These are phyloP conservation scores for Pyrus communis DNA, from an alignment of 306 rosid genomes.

Conservation along the genomic window DNA sequence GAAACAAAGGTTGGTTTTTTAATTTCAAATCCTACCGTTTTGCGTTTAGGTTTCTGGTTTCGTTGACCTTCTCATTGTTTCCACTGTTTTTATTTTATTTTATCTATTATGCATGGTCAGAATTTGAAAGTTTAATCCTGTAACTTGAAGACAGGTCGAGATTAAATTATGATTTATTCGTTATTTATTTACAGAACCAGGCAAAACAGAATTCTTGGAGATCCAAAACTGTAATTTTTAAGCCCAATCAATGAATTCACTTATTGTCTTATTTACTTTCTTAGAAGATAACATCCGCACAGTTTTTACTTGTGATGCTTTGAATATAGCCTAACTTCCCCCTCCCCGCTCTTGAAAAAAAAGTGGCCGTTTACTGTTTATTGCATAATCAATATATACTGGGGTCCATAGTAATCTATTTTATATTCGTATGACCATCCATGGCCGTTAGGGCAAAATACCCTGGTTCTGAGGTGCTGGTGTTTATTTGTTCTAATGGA, in stretches of 20 bases:
- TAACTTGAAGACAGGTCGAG: background rate
- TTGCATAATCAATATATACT: background rate
- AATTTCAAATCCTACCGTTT: background rate
- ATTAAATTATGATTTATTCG: background rate
- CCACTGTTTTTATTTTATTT: background rate
- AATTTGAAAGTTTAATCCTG: background rate
- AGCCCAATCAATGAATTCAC: background rate
- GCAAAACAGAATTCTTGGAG: background rate
- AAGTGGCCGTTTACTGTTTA: background rate
- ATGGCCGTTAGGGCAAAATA: background rate
- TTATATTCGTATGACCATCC: background rate
- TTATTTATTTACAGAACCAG: background rate
- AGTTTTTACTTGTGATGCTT: background rate
- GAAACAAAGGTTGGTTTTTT: constrained; percentile 21
- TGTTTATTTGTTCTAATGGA: background rate
- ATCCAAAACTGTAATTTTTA: background rate
- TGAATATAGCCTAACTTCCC: background rate
- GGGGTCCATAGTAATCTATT: background rate
- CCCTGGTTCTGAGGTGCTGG: background rate
- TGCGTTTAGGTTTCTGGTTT: background rate
- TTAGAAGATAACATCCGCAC: background rate
- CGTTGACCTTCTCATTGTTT: background rate
- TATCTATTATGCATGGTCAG: background rate
- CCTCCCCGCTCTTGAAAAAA: background rate
- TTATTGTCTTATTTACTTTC: background rate